Evolutionary conservation across 352 stramenopile genomes (phyloP), one percentile per base, ranked within the genome.

Genomic region (Aphanomyces astaci): DNA sequence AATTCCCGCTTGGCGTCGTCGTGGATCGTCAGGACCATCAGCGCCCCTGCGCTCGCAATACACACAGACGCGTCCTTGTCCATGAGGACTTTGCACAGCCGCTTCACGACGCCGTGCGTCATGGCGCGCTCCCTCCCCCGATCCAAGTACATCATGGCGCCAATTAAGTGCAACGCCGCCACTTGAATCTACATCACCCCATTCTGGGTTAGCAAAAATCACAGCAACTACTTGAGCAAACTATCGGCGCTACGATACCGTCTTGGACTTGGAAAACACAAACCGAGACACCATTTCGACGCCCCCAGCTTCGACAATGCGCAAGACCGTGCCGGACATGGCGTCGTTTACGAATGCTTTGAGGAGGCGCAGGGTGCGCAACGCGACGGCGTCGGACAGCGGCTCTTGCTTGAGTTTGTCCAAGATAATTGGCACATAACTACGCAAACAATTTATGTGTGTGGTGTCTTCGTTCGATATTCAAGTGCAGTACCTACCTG

Each of bases 1-100:
- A 92, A 78, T 64, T 76, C 71, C 31, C 79, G 78, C 78, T 92
- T 92, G 24, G 81, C 75, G 28, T 90, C 80, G 64, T 90, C 82
- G 64, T 88, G 48, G 13, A 86, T 77, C 2, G 79, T 78, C 46
- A 92, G 59, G 53, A 70, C 75, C 80, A 90, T 90, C 65, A 92
- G 75, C 45, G 82, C 84, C 3, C 84, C 80, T 0, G 79, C 76
- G 51, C 75, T 79, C 17, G 80, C 76, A 0, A 76, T 75, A 10
- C 71, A 72, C 31, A 89, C 80, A n/a, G 82, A 65, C 79, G 79
- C 87, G 30, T 81, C 72, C 30, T 71, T 19, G 54, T 92, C 79
- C 11, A 73, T 77, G 49, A 92, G 76, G 63, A 90, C 43, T 22
- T 64, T 70, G 63, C 80, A 88, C 15, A 92, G 74, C 70, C 76